Evolutionary conservation across 2,329 filamentous ascomycete species (phyloP), one percentile per base, ranked within the genome.

Genomic region (Apiospora hydei): DNA sequence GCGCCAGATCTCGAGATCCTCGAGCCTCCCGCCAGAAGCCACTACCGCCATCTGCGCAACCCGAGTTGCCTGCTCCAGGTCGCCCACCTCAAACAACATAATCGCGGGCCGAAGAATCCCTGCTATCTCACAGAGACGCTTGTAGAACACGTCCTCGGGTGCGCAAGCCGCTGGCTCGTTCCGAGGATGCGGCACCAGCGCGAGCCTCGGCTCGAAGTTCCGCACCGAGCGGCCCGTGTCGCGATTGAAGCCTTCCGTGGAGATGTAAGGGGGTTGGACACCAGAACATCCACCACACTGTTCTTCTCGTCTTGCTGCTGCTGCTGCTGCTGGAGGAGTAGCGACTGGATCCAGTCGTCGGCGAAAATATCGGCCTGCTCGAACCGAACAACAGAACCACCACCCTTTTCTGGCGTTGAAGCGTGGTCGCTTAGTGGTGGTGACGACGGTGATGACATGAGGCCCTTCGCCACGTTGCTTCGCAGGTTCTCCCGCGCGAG

Each of bases 201-300:
- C 96, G 16, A 93, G 82, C 74, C 85, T 89, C 4, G 96, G 96
- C 82, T 99, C 96, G 79, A 90, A 94, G 66, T 90, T 90, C 21
- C 94, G 89, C 43, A 98, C 96, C 16, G 93, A 96, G 38, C 91
- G 88, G 1, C 87, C 85, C 0, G 92, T 95, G 24, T 89, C 88
- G 51, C 82, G 86, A 51, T 86, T 82, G 77, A 93, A 95, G 10
- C 88, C 89, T 51, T 80, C 75, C 0, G 85, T 83, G 1, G 95
- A 97, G 69, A 98, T 92, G 80, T 98, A 98, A 96, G 96, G 21
- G 96, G 96, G 78, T 99, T 99, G 1, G 93, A 93, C 47, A 96
- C 88, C 1, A 99, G 82, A 4, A 98, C 83, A 74, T 97, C 91
- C 80, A 87, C 70, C 44, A 24, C 21, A 11, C 41, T 34, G 8